Base-by-base conservation (phyloP, 164 flowering plant species). In the Liriodendron chinense region DNA sequence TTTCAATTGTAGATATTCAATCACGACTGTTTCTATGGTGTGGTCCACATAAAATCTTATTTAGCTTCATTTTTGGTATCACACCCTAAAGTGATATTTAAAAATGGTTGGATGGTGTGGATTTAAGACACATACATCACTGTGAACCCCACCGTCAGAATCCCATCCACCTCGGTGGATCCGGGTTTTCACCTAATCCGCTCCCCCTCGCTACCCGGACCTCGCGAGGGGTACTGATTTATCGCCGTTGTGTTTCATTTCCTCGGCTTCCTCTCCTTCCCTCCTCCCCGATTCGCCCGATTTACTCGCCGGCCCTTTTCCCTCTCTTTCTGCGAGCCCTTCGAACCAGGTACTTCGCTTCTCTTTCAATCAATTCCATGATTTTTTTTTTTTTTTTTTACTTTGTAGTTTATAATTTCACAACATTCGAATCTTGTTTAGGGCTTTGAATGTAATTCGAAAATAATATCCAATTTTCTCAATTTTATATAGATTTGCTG, bases 201-300 rank as follows among this genome's bases (percentile, higher is more conserved):
- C n/a, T n/a, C n/a, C 53, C 53, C 9, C 53, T 4, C 53, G 59
- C 59, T 16, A 16, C 2, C 59, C 18, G 16, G 18, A 53, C 59
- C 13, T 50, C 75, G 77, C 83, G 78, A 76, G 76, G 77, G 67
- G 66, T 65, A 66, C 68, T 56, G 72, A 83, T 75, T 77, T 78
- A 79, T 83, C 85, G 88, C 82, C 88, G 85, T 74, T 73, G 77
- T 82, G 65, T 80, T 83, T 76, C 78, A 83, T 81, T 85, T 85
- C 84, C 86, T 85, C 86, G 86, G 76, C 28, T 68, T 78, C 49
- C 76, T 56, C 26, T 13, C 63, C 64, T 47, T 68, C 78, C 49
- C 76, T 56, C 47, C 10, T 62, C 65, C 56, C 69, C 75, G 79
- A 70, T 73, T 81, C 82, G 79, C 66, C 69, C 74, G 24, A 57